phyloP scores from a whole-genome alignment of 176 grass and related monocot species.

The Otatea glauca region DNA sequence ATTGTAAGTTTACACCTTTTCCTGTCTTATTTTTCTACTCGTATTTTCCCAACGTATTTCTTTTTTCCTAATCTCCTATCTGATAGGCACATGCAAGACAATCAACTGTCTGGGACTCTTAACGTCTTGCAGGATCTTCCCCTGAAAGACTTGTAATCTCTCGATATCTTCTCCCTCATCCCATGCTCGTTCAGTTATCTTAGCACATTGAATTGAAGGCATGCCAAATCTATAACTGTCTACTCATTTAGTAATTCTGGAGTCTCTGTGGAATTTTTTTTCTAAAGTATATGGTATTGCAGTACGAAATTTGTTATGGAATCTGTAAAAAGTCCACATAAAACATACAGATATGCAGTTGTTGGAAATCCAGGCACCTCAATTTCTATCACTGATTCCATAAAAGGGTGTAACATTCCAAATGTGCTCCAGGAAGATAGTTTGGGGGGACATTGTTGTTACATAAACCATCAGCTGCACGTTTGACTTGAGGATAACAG shows the following conservation, averaged over 20 bases:
- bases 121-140: conserved; percentile 81
- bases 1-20: conserved; percentile 60
- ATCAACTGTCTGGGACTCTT: conserved; percentile 80
- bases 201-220: background rate
- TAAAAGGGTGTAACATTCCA: conserved; percentile 9
- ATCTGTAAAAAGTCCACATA: background rate
- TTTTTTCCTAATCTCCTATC: conserved; percentile 1
- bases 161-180: background rate
- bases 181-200: conserved; percentile 19
- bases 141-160: conserved; percentile 78
- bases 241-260: conserved; percentile 32
- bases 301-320: conserved; percentile 9
- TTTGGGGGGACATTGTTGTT: background rate
- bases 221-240: conserved; percentile 28
- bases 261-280: background rate
- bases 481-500: conserved; percentile 35
- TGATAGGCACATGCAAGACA: conserved; percentile 78
- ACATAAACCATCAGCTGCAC: conserved; percentile 21
- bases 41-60: conserved; percentile 14
- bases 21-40: background rate
- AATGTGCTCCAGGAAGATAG: background rate
- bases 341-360: background rate
- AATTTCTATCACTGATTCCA: conserved; percentile 10
- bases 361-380: background rate
- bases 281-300: conserved; percentile 24